Percentiles rank a stretch among this genome's conserved stretches.
These are phyloP conservation scores for Sequoia sempervirens DNA, from an alignment of 75 land plant species.

Conservation along the genomic window DNA sequence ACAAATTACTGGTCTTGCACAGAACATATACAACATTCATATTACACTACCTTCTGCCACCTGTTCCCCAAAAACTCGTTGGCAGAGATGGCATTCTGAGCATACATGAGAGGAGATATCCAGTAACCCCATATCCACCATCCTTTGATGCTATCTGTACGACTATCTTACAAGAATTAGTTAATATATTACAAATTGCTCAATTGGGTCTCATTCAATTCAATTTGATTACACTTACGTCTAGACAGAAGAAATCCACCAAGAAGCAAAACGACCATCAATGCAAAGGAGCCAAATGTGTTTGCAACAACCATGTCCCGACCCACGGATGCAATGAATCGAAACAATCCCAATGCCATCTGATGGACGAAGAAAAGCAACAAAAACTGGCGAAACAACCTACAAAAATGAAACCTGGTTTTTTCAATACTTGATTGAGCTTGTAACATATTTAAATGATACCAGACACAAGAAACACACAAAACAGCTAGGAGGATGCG, in stretches of 20 bases:
- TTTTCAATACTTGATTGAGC: not conserved
- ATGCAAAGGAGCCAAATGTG: slow-evolving; percentile 70
- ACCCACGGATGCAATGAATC: slow-evolving; percentile 63
- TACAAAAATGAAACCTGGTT: slow-evolving; percentile 15
- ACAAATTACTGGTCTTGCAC: not conserved
- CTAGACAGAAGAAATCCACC: slow-evolving; percentile 70
- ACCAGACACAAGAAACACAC: not conserved
- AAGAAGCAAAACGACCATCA: slow-evolving; percentile 45
- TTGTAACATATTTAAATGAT: not conserved
- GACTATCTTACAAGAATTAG: not conserved
- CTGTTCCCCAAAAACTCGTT: slow-evolving; percentile 76
- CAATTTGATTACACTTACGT: slow-evolving; percentile 30
- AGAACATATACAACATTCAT: not conserved
- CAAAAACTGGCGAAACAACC: slow-evolving; percentile 67
- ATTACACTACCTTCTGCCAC: slow-evolving; percentile 57
- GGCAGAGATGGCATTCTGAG: slow-evolving; percentile 67
- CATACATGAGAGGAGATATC: slow-evolving; percentile 80
- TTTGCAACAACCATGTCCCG: slow-evolving; percentile 71
- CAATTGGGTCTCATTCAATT: not conserved
- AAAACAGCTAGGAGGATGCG: not conserved
- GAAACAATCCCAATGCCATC: slow-evolving; percentile 68
- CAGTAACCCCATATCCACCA: slow-evolving; percentile 97
- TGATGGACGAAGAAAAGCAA: slow-evolving; percentile 62
- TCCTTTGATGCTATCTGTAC: slow-evolving; percentile 56
- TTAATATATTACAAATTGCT: not conserved